Conservation (phyloP, 1,139 yeast genomes). For the Yamadazyma atmosphaerica region DNA sequence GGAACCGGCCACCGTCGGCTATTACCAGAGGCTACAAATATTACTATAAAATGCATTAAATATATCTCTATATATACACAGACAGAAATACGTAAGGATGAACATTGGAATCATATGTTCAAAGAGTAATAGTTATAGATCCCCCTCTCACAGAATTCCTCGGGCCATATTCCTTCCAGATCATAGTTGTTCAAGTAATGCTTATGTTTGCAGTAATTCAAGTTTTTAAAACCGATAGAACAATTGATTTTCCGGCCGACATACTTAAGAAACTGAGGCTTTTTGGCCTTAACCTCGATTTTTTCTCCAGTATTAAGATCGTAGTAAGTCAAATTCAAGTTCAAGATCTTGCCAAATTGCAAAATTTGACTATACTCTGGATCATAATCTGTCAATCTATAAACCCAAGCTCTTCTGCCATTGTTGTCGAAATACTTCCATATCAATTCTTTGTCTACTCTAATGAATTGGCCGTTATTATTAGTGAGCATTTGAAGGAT, state of each 20-base stretch:
- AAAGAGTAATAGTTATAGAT: constrained; percentile 69
- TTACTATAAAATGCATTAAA: not conserved
- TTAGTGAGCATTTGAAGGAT: constrained; percentile 38
- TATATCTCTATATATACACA: not conserved
- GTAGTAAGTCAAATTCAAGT: constrained; percentile 48
- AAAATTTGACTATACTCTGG: constrained; percentile 34
- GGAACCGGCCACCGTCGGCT: too few species aligned
- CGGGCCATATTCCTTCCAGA: constrained; percentile 61
- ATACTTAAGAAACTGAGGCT: constrained; percentile 61
- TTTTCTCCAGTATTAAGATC: constrained; percentile 70
- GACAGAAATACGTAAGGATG: not conserved
- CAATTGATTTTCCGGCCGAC: constrained; percentile 66
- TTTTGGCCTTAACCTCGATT: constrained; percentile 52
- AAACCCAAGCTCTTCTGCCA: constrained; percentile 86
- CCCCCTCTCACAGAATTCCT: constrained; percentile 64
- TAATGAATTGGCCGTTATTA: constrained; percentile 33
- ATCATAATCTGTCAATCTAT: constrained; percentile 44
- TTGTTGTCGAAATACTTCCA: constrained; percentile 59
- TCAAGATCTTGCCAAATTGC: constrained; percentile 15
- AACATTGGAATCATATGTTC: constrained; percentile 35
- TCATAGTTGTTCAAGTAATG: constrained; percentile 24
- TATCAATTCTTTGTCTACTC: constrained; percentile 35
- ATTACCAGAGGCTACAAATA: too few species aligned
- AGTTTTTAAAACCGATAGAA: constrained; percentile 51
- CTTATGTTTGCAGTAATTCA: constrained; percentile 36